Base-by-base conservation (phyloP, 495 filamentous ascomycete genomes). In the Evernia prunastri region DNA sequence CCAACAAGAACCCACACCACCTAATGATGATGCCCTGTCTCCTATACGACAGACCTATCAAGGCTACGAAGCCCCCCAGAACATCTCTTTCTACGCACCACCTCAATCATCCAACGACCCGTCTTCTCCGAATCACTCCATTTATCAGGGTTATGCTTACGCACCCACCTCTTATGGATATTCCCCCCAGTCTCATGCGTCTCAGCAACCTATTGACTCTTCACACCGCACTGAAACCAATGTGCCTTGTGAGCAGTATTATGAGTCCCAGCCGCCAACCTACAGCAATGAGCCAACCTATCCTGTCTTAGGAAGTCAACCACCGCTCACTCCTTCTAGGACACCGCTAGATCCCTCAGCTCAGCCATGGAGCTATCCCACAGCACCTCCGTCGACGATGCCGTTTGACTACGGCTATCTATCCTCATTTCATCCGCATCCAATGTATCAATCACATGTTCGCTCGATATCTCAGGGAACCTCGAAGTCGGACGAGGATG, bases 121-220 rank as follows among this genome's bases (percentile, higher is more conserved):
- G 15, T 59, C 66, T 63, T 61, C 64, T 40, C 58, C 64, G 40
- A n/a, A 40, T 23, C 66, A 57, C 37, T 67, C 66, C 35, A 15
- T 67, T 7, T 67, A 67, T 23, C 66, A 63, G 18, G 66, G 66
- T 33, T 67, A 67, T 40, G 31, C 39, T 39, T 66, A 58, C 35
- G 64, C 29, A 39, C 47, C 58, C 49, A 10, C 49, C 12, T 20
- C 31, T 12, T 27, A 47, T 13, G 54, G 25, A 1, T 63, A 39
- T 51, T 36, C 59, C 17, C 59, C 49, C 20, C 39, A 49, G 12
- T 25, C 33, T 20, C 54, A 42, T 17, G n/a, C 40, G 25, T 29
- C 40, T 39, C 56, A 37, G 40, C 56, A 49, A 9, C 23, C 39
- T 12, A 35, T 45, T 23, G 45, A 10, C 45, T 45, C 23, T 49